Evolutionary conservation across 2,329 filamentous ascomycete species (phyloP), one percentile per base, ranked within the genome.

Genomic region (Colletotrichum sp.): DNA sequence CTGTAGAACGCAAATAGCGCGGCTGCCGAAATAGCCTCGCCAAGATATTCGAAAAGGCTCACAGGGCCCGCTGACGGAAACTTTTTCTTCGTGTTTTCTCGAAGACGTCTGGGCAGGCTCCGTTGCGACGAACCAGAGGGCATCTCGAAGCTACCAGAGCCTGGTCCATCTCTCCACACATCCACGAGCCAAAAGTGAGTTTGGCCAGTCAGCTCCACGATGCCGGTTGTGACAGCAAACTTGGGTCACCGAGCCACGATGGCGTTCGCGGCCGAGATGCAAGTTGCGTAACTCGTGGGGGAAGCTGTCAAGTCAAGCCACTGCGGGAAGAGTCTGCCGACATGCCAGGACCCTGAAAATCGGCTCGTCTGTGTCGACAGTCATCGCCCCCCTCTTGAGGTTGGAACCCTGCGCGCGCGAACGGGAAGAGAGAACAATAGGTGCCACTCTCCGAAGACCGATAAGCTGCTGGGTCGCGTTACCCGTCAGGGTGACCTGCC

Each of bases 161-260:
- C n/a, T 14, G 24, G 24, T 43, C 61, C 56, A 8, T 72, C 72
- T 72, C 73, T 34, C 55, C 62, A 66, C 68, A 26, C 55, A 21
- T 38, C 72, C 61, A 67, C 30, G n/a, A 72, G 55, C 61, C 62
- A 74, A 74, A 63, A 66, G 21, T 38, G 30, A 66, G 32, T 12
- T 69, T 24, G n/a, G 30, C 30, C 36, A 30, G 58, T 21, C 12
- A 26, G 32, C 30, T 63, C 38, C 56, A 38, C 28, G 32, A 18
- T n/a, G 56, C 28, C 28, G 36, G 32, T 34, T 21, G 26, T 61
- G 36, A 59, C 65, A 38, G 14, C 48, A 26, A 64, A 59, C 59
- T 48, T 56, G 69, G 69, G 56, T 68, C 24, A 58, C 63, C n/a
- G 43, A 64, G 69, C 70, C 73, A 63, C 58, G 69, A 73, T 52